Evolutionary conservation across 352 stramenopile genomes (phyloP), one percentile per base, ranked within the genome.

Genomic region (Phytophthora citrophthora): DNA sequence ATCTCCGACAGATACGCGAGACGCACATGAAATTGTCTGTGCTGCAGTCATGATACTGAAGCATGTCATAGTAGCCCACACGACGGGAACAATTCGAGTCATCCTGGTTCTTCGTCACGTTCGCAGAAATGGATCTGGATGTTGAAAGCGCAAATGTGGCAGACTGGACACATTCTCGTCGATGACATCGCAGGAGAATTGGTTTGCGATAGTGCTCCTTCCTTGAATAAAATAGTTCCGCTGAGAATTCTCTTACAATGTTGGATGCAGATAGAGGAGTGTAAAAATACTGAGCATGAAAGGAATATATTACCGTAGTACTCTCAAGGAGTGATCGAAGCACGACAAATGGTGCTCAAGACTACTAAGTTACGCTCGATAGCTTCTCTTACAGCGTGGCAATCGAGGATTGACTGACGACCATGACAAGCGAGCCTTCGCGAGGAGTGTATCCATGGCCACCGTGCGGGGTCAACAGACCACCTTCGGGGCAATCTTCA

Each of bases 351-450:
- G 24, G 55, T 47, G 48, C 41, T 56, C 26, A 48, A 57, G 11
- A 44, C 51, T 59, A 62, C 49, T 58, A 18, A 32, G 26, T 56
- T 12, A 23, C 4, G 18, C 10, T 48, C 41, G 41, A 29, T 23
- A 9, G 41, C 48, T 34, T 41, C 16, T 26, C 36, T 40, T 63
- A 74, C 36, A 79, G 57, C 43, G 72, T 77, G 52, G 68, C 68
- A 53, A 77, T 74, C 41, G 70, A 69, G 26, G 68, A 66, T 18
- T 73, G 64, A 56, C 72, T 79, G 48, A 70, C 54, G 11, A 77
- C 72, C 59, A 64, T 53, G 15, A 79, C 72, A 13, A 79, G 55
- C 13, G 64, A 73, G 34, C 58, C 62, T 27, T 75, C 50, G 16
- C 53, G 61, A 4, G 72, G 68, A 24, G 67, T 79, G 40, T 59